Conservation (phyloP, 2,329 filamentous ascomycete species). For the Diaporthe nobilis region DNA sequence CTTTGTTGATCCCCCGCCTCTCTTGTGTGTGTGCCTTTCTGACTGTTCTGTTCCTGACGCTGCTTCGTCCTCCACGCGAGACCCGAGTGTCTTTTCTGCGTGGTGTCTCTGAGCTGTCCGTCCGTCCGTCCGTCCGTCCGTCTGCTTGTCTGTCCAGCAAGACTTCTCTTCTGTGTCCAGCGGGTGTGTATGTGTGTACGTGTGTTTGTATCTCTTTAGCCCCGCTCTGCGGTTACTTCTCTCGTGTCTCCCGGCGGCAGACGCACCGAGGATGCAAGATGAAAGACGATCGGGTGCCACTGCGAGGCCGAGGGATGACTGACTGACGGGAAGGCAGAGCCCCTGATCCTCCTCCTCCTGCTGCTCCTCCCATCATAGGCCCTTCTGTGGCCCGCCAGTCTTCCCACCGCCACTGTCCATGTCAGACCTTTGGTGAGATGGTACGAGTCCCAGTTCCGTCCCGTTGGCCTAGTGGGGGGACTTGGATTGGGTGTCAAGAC, state of each 20-base stretch:
- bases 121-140: neutral
- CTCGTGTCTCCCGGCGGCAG: slow-evolving; percentile 29
- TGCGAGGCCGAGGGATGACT: slow-evolving; percentile 21
- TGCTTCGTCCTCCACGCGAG: neutral
- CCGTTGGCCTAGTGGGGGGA: neutral
- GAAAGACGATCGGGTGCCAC: slow-evolving; percentile 39
- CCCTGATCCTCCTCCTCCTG: neutral
- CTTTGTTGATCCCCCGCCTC: neutral
- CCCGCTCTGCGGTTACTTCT: neutral
- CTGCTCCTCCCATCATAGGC: neutral
- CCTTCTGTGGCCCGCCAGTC: neutral
- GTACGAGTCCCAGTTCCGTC: neutral
- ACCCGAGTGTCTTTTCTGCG: neutral
- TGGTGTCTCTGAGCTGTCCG: slow-evolving; percentile 9
- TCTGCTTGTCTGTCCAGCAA: neutral
- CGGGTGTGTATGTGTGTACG: neutral
- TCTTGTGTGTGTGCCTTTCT: neutral
- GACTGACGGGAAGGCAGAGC: neutral
- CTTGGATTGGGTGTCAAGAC: slow-evolving; percentile 27
- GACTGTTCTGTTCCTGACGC: neutral
- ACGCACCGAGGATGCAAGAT: slow-evolving; percentile 40
- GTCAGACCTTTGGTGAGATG: slow-evolving; percentile 19
- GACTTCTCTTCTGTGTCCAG: neutral
- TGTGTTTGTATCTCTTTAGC: neutral
- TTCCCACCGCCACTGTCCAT: slow-evolving; percentile 10